Evolutionary conservation across 768 basidiomycete species (phyloP).

Genomic region (Neoboletus brunneissimus): DNA sequence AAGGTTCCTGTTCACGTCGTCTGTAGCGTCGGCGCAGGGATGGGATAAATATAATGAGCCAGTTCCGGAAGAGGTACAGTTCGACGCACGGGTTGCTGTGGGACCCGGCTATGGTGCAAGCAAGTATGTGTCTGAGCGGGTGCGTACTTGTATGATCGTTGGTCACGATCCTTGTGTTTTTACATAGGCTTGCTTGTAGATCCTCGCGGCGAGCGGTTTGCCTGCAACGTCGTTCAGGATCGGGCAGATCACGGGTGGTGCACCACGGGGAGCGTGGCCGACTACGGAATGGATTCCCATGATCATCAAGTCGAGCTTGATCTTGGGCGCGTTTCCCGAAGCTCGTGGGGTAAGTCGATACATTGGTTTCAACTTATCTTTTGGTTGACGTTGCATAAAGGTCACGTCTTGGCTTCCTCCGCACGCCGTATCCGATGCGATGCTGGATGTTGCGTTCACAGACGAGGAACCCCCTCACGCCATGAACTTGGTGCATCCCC

Average conservation of each 20-base stretch:
- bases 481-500: constrained; percentile 35
- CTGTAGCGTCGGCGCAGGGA: constrained; percentile 29
- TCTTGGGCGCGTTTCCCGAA: constrained; percentile 31
- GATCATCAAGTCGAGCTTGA: constrained; percentile 35
- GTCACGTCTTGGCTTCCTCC: constrained; percentile 31
- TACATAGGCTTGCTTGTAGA: background rate
- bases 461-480: constrained; percentile 15
- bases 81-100: constrained; percentile 27
- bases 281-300: constrained; percentile 38
- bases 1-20: constrained; percentile 41
- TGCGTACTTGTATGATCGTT: background rate
- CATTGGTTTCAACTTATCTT: background rate
- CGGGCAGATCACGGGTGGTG: constrained; percentile 37
- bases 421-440: constrained; percentile 24
- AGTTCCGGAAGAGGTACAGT: constrained; percentile 34
- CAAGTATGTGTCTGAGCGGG: constrained; percentile 29
- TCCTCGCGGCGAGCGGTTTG: constrained; percentile 34
- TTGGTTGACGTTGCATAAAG: constrained; percentile 8
- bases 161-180: background rate
- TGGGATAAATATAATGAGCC: constrained; percentile 13
- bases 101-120: constrained; percentile 38
- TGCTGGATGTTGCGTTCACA: constrained; percentile 31
- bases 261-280: constrained; percentile 37
- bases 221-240: constrained; percentile 34
- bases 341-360: constrained; percentile 25